Evolutionary conservation across 345 rosid genomes (phyloP), one percentile per base, ranked within the genome.

Genomic region (Linum lewisii): DNA sequence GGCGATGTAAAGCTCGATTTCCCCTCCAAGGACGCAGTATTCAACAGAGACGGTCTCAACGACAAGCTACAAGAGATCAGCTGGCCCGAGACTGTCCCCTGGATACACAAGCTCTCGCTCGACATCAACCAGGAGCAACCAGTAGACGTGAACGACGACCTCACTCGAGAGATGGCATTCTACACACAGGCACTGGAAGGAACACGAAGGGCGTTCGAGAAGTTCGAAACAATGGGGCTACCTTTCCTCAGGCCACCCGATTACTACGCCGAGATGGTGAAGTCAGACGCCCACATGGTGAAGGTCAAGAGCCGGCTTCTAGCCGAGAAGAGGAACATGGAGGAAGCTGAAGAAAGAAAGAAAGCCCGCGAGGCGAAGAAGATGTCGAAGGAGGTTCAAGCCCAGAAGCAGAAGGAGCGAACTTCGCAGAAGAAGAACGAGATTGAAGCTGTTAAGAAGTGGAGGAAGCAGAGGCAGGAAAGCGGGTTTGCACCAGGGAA

Each of bases 181-280:
- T 89, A 83, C 70, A 85, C 83, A 1, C 95, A 89, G 73, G 94
- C 94, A 5, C 68, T 83, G 49, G 90, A 84, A 69, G 94, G 95
- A 44, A 79, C 91, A 1, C 78, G 81, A 61, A 54, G 69, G 42
- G 97, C 90, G 7, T 93, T 77, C 36, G 84, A 47, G 67, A 79
- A 82, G 76, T 65, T 89, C 15, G 77, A 85, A 69, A 65, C 75
- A 0, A 77, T 72, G 80, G 84, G 82, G 21, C 36, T 77, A 1
- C 85, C 90, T 37, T 89, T 85, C 66, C 91, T 89, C 23, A 84
- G 97, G 79, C 95, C 92, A 0, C 2, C 84, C 1, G 90, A 89
- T 71, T 87, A 89, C 68, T 87, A 82, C n/a, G 92, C 95, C 0
- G 87, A 93, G 78, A 89, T 89, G 97, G 85, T 82, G 63, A 93